Evolutionary conservation across 306 rosid species (phyloP).

Genomic region (Sphenostylis stenocarpa): DNA sequence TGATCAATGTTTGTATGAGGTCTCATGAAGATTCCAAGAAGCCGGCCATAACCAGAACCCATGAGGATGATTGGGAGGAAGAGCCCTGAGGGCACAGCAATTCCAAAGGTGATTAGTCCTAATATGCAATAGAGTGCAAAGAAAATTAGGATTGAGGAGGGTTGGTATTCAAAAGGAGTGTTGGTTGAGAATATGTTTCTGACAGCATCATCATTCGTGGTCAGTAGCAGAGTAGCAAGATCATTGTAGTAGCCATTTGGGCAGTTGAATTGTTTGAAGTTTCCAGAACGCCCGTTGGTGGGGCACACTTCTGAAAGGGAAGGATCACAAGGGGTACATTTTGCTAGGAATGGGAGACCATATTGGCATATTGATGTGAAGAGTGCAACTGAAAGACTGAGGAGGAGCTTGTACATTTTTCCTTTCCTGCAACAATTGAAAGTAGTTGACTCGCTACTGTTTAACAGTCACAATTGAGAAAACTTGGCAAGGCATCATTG

Average conservation of each 20-base stretch:
- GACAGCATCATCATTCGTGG: constrained; percentile 90
- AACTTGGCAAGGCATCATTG: not conserved
- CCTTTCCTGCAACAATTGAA: constrained; percentile 73
- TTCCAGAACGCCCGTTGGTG: constrained; percentile 72
- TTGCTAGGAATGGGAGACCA: constrained; percentile 75
- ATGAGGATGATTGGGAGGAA: constrained; percentile 94
- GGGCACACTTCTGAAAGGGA: constrained; percentile 62
- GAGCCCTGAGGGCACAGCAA: constrained; percentile 91
- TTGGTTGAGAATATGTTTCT: constrained; percentile 79
- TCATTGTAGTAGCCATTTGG: constrained; percentile 82
- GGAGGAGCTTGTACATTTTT: constrained; percentile 65
- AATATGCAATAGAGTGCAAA: constrained; percentile 65
- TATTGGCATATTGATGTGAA: constrained; percentile 79
- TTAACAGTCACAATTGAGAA: constrained; percentile 1
- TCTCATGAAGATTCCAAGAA: constrained; percentile 66
- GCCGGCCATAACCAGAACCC: constrained; percentile 88
- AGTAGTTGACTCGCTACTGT: not conserved
- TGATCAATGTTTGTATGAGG: constrained; percentile 73
- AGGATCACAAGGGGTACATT: constrained; percentile 66
- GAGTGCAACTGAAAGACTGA: constrained; percentile 56
- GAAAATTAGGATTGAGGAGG: constrained; percentile 66
- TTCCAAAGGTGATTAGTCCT: constrained; percentile 77
- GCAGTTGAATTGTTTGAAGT: constrained; percentile 86
- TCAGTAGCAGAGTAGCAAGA: constrained; percentile 75
- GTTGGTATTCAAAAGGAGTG: constrained; percentile 63